These are phyloP conservation scores for Dittrichia graveolens DNA, from an alignment of 129 eudicot species.

Conservation along the genomic window DNA sequence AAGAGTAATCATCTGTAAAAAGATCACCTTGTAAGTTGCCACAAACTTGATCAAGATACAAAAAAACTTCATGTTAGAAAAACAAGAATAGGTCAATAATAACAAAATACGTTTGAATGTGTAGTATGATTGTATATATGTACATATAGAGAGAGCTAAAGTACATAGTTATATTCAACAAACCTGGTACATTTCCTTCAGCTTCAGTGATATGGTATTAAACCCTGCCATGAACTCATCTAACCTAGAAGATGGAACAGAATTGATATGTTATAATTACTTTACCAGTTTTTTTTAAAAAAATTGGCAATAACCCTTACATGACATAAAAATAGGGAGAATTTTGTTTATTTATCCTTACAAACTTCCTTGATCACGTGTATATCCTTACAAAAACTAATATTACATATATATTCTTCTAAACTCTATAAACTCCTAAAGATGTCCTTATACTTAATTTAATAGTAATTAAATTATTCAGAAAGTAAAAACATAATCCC, in stretches of 20 bases:
- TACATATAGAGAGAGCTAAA: conserved; percentile 3
- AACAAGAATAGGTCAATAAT: neutral
- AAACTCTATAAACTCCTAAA: too few relatives aligned
- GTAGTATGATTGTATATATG: conserved; percentile 8
- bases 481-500: too few relatives aligned
- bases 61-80: neutral
- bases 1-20: conserved; percentile 87
- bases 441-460: too few relatives aligned
- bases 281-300: too few relatives aligned
- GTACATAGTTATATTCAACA: neutral
- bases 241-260: conserved; percentile 52
- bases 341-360: too few relatives aligned
- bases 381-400: too few relatives aligned
- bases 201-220: conserved; percentile 82
- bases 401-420: too few relatives aligned
- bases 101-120: neutral
- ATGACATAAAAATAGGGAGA: too few relatives aligned
- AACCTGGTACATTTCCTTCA: conserved; percentile 99
- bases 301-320: too few relatives aligned
- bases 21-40: conserved; percentile 29
- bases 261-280: neutral
- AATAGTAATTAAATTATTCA: too few relatives aligned
- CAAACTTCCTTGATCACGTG: too few relatives aligned
- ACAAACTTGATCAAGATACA: neutral
- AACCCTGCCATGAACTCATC: conserved; percentile 99